A percentile compares a stretch with the other conserved stretches of the same genome.
Evolutionary conservation across 1,139 yeast species (phyloP).

Genomic region (Blastobotrys aristatus): DNA sequence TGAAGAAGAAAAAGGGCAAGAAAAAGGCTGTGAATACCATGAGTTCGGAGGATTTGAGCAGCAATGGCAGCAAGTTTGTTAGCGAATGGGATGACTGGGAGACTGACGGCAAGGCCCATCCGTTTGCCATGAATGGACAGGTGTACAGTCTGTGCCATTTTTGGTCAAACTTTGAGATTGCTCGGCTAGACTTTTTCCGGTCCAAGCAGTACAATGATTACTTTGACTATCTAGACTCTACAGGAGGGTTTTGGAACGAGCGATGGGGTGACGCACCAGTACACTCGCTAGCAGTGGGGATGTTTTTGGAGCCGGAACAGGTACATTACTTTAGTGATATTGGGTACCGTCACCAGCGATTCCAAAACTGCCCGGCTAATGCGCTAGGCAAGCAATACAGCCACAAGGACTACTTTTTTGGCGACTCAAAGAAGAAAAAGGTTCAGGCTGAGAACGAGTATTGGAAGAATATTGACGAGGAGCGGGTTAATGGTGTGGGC

Average conservation of each 20-base stretch:
- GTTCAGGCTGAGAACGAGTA: slow-evolving; percentile 32
- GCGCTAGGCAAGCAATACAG: slow-evolving; percentile 36
- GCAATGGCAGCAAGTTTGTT: background rate
- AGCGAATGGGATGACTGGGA: slow-evolving; percentile 15
- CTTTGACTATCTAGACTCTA: slow-evolving; percentile 56
- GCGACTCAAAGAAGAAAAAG: slow-evolving; percentile 26
- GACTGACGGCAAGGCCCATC: slow-evolving; percentile 22
- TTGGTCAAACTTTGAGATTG: slow-evolving; percentile 82
- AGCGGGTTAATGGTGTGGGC: slow-evolving; percentile 59
- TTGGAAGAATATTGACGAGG: slow-evolving; percentile 47
- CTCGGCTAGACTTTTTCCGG: slow-evolving; percentile 74
- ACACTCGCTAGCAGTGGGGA: slow-evolving; percentile 65
- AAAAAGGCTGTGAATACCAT: slow-evolving; percentile 13
- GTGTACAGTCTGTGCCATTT: slow-evolving; percentile 88
- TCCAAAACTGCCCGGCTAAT: slow-evolving; percentile 82
- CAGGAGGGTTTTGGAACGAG: slow-evolving; percentile 78
- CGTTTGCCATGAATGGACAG: slow-evolving; percentile 49
- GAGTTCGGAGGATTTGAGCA: background rate
- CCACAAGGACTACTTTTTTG: slow-evolving; percentile 13
- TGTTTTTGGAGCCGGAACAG: slow-evolving; percentile 63
- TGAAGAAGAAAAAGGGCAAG: slow-evolving; percentile 28
- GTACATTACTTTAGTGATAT: slow-evolving; percentile 87
- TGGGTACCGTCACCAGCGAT: slow-evolving; percentile 67
- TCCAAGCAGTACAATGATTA: slow-evolving; percentile 59
- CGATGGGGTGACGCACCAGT: no score